phyloP scores from a whole-genome alignment of 164 flowering plant genomes.

The Vitis cinerea region DNA sequence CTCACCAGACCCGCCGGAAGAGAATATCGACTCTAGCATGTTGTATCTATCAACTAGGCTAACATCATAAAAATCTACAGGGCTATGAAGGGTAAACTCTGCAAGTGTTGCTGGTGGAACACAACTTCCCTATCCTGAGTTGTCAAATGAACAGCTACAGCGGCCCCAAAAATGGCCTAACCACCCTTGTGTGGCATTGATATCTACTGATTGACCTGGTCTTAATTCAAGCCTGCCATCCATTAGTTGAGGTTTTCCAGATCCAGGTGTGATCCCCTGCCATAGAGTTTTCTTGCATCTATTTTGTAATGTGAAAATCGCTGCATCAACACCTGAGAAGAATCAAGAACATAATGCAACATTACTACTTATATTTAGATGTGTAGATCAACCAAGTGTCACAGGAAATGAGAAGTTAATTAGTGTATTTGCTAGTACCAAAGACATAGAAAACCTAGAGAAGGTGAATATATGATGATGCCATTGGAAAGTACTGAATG shows the following conservation, averaged over 20 bases:
- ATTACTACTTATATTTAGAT: neutral
- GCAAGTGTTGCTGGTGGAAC: constrained; percentile 41
- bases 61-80: constrained; percentile 43
- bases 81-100: constrained; percentile 37
- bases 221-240: constrained; percentile 34
- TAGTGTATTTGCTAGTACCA: neutral
- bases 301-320: constrained; percentile 38
- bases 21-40: constrained; percentile 22
- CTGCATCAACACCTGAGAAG: constrained; percentile 20
- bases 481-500: neutral
- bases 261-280: constrained; percentile 42
- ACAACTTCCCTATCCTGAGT: constrained; percentile 29
- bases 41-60: constrained; percentile 58
- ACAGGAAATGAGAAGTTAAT: neutral
- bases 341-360: neutral
- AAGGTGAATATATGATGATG: neutral
- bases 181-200: constrained; percentile 34
- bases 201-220: constrained; percentile 10
- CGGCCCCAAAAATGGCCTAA: constrained; percentile 52
- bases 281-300: constrained; percentile 34
- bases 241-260: constrained; percentile 27
- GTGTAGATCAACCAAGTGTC: neutral
- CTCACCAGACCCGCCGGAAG: constrained; percentile 4
- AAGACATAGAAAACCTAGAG: neutral
- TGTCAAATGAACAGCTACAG: constrained; percentile 27